Base-by-base conservation (phyloP, 306 rosid genomes). In the Casuarina glauca region DNA sequence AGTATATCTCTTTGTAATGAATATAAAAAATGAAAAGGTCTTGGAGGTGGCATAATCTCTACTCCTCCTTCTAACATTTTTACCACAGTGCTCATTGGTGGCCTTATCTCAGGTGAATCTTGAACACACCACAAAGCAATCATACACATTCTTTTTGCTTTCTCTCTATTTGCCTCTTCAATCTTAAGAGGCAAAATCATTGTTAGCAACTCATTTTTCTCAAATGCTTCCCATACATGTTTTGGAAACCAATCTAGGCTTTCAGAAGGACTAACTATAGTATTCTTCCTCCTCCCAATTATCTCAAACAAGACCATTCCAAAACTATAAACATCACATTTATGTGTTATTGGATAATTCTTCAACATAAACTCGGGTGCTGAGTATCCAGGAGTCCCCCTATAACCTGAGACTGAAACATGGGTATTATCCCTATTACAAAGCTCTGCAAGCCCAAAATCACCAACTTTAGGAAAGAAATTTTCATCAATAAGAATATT, bases 71-170 rank as follows among this genome's bases (percentile, higher is more conserved):
- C 72, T 64, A 72, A 61, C 82, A 78, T 78, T 38, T 60, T 55
- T 46, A 78, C 82, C 51, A 72, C 82, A 79, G 11, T 45, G 39
- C 82, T 49, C 72, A 72, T 78, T 1, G 2, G 53, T 0, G 77
- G 82, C 32, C 82, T 72, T 8, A 10, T 35, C 20, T 78, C 72
- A 36, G 82, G 67, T 17, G 32, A 50, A 9, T 72, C 3, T 17
- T 79, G 82, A 58, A 72, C 49, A 57, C 79, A 75, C 60, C 26
- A 38, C 58, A 75, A 35, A 46, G 72, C 79, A 20, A 75, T 61
- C 61, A 26, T 6, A 8, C 12, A 6, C 79, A 63, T 75, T 45
- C 46, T 62, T 57, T 45, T 46, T 16, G 58, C 81, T 35, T 20
- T 35, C 2, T 69, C 75, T 36, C 36, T 69, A 41, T 77, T 15